phyloP scores from a whole-genome alignment of 1,284 basidiomycete genomes.

The Uromyces viciae-fabae region DNA sequence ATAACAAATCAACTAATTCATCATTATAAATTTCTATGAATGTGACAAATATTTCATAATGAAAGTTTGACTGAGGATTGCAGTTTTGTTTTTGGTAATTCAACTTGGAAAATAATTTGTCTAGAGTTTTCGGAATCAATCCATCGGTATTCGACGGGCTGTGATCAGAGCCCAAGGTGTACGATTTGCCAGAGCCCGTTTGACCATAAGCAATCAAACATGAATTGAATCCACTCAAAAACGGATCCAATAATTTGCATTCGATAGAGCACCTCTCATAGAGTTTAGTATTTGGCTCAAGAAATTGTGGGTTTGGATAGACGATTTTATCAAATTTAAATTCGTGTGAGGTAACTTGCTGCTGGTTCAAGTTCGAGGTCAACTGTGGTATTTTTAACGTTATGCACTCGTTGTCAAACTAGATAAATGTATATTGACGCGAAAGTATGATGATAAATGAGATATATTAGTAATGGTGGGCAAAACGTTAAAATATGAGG shows the following conservation, averaged over 20 bases:
- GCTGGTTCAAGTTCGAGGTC: neutral
- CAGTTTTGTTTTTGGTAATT: neutral
- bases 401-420: neutral
- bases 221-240: slow-evolving; percentile 25
- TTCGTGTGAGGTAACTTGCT: neutral
- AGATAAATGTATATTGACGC: neutral
- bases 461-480: neutral
- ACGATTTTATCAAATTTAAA: slow-evolving; percentile 6
- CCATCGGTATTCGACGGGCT: neutral
- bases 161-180: slow-evolving; percentile 24
- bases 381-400: slow-evolving; percentile 8
- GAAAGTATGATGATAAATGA: neutral
- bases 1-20: slow-evolving; percentile 26
- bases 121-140: slow-evolving; percentile 29
- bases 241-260: neutral
- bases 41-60: neutral
- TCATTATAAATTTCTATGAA: slow-evolving; percentile 44
- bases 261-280: neutral
- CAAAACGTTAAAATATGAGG: neutral
- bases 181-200: slow-evolving; percentile 33
- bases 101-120: slow-evolving; percentile 15
- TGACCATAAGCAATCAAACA: slow-evolving; percentile 38
- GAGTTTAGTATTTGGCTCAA: neutral
- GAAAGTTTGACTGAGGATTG: neutral
- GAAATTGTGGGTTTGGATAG: neutral